Base-by-base conservation (phyloP, 2,329 filamentous ascomycete genomes). In the Fusarium begoniae region DNA sequence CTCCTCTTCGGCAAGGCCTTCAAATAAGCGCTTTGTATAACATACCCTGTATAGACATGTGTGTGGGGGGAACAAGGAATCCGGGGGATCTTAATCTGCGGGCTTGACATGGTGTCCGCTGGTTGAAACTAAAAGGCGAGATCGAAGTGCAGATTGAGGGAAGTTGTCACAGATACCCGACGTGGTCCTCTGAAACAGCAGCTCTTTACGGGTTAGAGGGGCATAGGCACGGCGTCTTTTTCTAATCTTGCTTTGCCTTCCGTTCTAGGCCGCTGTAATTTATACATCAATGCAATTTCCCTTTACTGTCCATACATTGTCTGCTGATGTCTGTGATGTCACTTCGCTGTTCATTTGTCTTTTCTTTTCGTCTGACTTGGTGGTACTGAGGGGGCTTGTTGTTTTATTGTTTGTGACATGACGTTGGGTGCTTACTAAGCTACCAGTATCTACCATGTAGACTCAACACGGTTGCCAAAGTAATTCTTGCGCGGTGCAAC, bases 1-100 rank as follows among this genome's bases (percentile, higher is more conserved):
- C 88, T 99, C 87, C 88, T 99, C 88, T 99, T 99, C 94, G 96
- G 96, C 87, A 98, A 99, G 95, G 94, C 95, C 90, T 99, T 95
- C 95, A 97, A 97, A 83, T 87, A 87, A 87, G 83, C 79, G 76
- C 75, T 78, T 80, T 80, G 75, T 73, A 73, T 74, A 79, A 76
- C 75, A 80, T 80, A 79, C 78, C 69, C 80, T 83, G 80, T 81
- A 86, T 85, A 86, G 83, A 86, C 79, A 70, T 76, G 72, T 66
- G 65, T 75, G 77, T 68, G 73, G 76, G 80, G 73, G 76, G 10
- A 79, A 79, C 78, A 77, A 77, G 72, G 76, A 76, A 73, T 63
- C 63, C 78, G 75, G 74, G 77, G 73, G 74, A 68, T 70, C 53
- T 79, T 73, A 76, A 79, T 79, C 72, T 73, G 77, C 73, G 79